A percentile compares a stretch with the other conserved stretches of the same genome.
phyloP scores from a whole-genome alignment of 108 stramenopile species.

The Phaeodactylum tricornutum region DNA sequence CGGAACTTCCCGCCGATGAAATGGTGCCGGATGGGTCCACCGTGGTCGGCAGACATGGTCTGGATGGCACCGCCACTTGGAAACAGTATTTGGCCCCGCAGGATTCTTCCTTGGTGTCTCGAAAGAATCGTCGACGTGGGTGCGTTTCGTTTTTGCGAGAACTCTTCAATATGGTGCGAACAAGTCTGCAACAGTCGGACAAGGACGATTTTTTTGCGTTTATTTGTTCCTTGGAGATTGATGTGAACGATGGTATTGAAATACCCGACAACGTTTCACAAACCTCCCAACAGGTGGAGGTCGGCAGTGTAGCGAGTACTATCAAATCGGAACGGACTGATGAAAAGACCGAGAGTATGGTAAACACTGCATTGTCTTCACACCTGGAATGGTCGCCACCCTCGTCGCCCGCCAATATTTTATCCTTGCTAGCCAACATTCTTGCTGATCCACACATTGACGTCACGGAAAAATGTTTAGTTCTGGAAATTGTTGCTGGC shows the following conservation, averaged over 20 bases:
- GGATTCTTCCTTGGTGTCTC: conserved; percentile 59
- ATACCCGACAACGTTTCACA: conserved; percentile 8
- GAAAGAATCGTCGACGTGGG: conserved; percentile 49
- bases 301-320: conserved; percentile 7
- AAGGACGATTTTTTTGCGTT: conserved; percentile 77
- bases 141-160: conserved; percentile 72
- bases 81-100: conserved; percentile 77
- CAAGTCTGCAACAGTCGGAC: conserved; percentile 68
- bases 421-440: conserved; percentile 49
- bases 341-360: neutral
- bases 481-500: conserved; percentile 63
- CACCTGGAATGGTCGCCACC: neutral
- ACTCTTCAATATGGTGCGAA: conserved; percentile 78
- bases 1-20: conserved; percentile 1
- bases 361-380: neutral
- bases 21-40: conserved; percentile 20
- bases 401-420: conserved; percentile 32
- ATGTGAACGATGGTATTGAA: conserved; percentile 14
- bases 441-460: conserved; percentile 62
- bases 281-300: conserved; percentile 11
- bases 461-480: conserved; percentile 55
- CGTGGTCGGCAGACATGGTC: conserved; percentile 10
- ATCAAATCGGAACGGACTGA: neutral
- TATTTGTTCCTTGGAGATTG: conserved; percentile 45
- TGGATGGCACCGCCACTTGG: conserved; percentile 37